Evolutionary conservation across 768 basidiomycete genomes (phyloP).

Genomic region (Phaeotremella fagi): DNA sequence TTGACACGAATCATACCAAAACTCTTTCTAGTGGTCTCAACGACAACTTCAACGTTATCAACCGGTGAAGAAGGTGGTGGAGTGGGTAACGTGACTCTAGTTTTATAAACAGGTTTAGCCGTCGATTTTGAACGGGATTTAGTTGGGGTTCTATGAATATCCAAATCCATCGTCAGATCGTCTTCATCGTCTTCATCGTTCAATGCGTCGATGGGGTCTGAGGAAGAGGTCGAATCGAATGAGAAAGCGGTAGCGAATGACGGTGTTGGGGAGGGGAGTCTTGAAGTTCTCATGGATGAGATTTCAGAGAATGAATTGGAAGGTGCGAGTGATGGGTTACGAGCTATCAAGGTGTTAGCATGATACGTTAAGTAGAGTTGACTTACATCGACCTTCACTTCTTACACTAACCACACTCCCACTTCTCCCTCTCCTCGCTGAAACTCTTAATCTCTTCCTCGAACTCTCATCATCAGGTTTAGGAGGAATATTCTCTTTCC

Average conservation of each 20-base stretch:
- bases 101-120: not conserved
- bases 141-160: slow-evolving; percentile 35
- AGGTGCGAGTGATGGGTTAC: slow-evolving; percentile 24
- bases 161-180: slow-evolving; percentile 11
- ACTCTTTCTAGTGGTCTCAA: slow-evolving; percentile 18
- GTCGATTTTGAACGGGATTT: slow-evolving; percentile 6
- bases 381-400: slow-evolving; percentile 30
- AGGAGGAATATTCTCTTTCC: slow-evolving; percentile 44
- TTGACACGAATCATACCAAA: slow-evolving; percentile 33
- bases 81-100: slow-evolving; percentile 19
- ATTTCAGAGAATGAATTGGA: slow-evolving; percentile 19
- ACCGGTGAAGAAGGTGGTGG: slow-evolving; percentile 32
- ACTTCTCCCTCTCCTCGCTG: slow-evolving; percentile 26
- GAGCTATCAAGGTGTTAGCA: slow-evolving; percentile 1
- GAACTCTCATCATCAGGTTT: slow-evolving; percentile 30
- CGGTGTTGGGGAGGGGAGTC: slow-evolving; percentile 28
- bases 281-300: slow-evolving; percentile 9
- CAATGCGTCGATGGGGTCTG: slow-evolving; percentile 19
- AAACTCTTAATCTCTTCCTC: slow-evolving; percentile 29
- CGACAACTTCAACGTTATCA: slow-evolving; percentile 14
- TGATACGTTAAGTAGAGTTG: slow-evolving; percentile 5
- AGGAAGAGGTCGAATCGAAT: slow-evolving; percentile 19
- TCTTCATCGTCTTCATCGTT: slow-evolving; percentile 6
- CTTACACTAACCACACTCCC: slow-evolving; percentile 37
- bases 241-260: slow-evolving; percentile 20